Evolutionary conservation across 176 grass and related monocot genomes (phyloP), one percentile per base, ranked within the genome.

Genomic region (sorghum (Sorghum bicolor)): DNA sequence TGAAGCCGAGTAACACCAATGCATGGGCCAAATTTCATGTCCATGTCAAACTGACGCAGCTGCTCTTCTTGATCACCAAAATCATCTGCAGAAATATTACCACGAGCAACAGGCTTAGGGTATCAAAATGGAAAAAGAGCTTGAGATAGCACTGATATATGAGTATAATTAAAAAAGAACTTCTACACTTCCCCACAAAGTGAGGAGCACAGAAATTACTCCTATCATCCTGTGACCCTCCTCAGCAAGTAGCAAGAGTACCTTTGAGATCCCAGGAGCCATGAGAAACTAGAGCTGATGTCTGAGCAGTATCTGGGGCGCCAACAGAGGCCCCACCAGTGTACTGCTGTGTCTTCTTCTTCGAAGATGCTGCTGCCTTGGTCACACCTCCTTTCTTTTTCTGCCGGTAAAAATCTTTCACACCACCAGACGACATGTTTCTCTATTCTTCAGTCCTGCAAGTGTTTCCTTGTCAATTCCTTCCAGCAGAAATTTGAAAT

Each of bases 21-120:
- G 76, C 90, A 92, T 0, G 90, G 90, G 14, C 90, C 90, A 31
- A 89, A 92, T n/a, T 89, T 92, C 84, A 77, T 72, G 79, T 92
- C 70, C 83, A 89, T 48, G 65, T 92, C 90, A 68, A 92, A 92
- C 66, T 84, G 84, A 16, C 84, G 39, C 33, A 92, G 48, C 64
- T 86, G 79, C 80, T 92, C 90, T 84, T 92, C 90, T 75, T 84
- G 74, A 44, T 80, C 83, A 47, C 80, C 44, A 37, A 86, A 89
- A 64, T 86, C 70, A 47, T 87, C 90, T 92, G 80, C 50, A 38
- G 30, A 31, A 48, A 3, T 29, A 74, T 69, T 63, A 61, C 19
- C 78, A 80, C 1, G 8, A 52, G 37, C 19, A 52, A 24, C 48
- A 68, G 14, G 20, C 10, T 2, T 31, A 71, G 8, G 12, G 53